These are phyloP conservation scores for Phytophthora aleatoria DNA, from an alignment of 352 stramenopile genomes.

Conservation along the genomic window DNA sequence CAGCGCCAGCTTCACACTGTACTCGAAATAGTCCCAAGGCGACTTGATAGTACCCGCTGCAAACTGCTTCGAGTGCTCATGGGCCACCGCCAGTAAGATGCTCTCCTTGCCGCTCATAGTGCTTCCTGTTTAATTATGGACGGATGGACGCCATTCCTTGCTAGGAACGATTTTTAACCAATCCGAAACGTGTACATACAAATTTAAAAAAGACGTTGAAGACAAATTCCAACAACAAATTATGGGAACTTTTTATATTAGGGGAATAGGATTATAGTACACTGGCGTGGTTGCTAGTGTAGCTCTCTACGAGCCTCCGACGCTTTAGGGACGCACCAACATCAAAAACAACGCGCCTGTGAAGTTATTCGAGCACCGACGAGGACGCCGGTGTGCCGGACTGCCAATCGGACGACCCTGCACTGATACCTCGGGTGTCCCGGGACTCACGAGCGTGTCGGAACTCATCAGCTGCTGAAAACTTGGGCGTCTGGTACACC, in stretches of 20 bases:
- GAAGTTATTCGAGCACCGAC: constrained; percentile 27
- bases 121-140: background rate
- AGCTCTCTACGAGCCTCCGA: constrained; percentile 35
- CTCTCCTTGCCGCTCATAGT: constrained; percentile 50
- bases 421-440: constrained; percentile 20
- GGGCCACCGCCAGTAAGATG: constrained; percentile 60
- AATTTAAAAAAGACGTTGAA: background rate
- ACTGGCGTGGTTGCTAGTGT: constrained; percentile 29
- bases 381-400: constrained; percentile 30
- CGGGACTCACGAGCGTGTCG: constrained; percentile 20
- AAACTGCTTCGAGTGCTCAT: constrained; percentile 60
- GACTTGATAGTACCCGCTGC: constrained; percentile 61
- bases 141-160: constrained; percentile 21
- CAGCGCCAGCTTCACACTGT: constrained; percentile 78
- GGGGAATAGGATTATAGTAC: constrained; percentile 38
- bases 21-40: constrained; percentile 87
- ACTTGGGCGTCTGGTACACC: constrained; percentile 22
- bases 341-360: constrained; percentile 11
- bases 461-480: constrained; percentile 29
- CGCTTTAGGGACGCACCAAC: constrained; percentile 32
- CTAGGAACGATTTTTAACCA: constrained; percentile 18
- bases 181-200: constrained; percentile 3
- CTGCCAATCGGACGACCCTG: constrained; percentile 29
- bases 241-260: constrained; percentile 10
- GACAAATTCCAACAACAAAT: background rate